Percentiles rank a stretch among this genome's conserved stretches.
Conservation (phyloP, 164 flowering plant species). For the Vitis vinifera region ASM3070453v1 NC_081812.1:16467001-16467500, state of each 20-base stretch:
- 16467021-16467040: slow-evolving; percentile 61
- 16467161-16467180: slow-evolving; percentile 32
- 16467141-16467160: slow-evolving; percentile 74
- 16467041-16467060: slow-evolving; percentile 71
- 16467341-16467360: slow-evolving; percentile 4
- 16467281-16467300: slow-evolving; percentile 70
- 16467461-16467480: too few relatives aligned
- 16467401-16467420: not conserved
- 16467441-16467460: too few relatives aligned
- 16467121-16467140: slow-evolving; percentile 61
- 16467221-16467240: slow-evolving; percentile 15
- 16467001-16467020: slow-evolving; percentile 69
- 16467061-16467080: slow-evolving; percentile 89
- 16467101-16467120: slow-evolving; percentile 80
- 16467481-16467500: too few relatives aligned
- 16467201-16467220: slow-evolving; percentile 48
- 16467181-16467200: slow-evolving; percentile 57
- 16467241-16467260: not conserved
- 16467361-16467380: slow-evolving; percentile 3
- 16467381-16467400: not conserved
- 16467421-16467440: too few relatives aligned
- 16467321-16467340: slow-evolving; percentile 6
- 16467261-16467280: slow-evolving; percentile 14
- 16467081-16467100: slow-evolving; percentile 81
- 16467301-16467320: slow-evolving; percentile 18